Evolutionary conservation across 768 basidiomycete species (phyloP), one percentile per base, ranked within the genome.

Genomic region (Phlebiopsis flavidoalba): DNA sequence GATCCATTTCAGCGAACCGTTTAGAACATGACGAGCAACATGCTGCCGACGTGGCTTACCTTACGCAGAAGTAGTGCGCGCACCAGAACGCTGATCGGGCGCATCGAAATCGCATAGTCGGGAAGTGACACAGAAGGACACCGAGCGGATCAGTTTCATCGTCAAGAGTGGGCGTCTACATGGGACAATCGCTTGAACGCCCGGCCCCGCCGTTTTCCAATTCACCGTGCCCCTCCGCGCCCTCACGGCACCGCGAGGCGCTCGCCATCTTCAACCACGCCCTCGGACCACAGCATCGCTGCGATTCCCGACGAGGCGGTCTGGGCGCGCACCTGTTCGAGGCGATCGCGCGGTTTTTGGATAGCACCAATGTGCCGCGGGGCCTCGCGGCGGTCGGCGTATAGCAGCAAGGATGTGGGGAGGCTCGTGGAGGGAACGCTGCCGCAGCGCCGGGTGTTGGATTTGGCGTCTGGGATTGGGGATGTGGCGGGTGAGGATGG

Each of bases 201-300:
- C 93, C 19, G 94, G 91, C 10, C 94, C 94, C 31, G 89, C 96
- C 96, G 98, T 48, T 98, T 98, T 81, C 85, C 89, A 69, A 98
- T 95, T 74, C 26, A 31, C 96, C 8, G 90, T 96, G 0, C 95
- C n/a, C 96, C 7, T 95, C 95, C 5, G 88, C 93, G 0, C 93
- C n/a, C 2, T 85, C 88, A 62, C 88, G 95, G 47, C 95, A 98
- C 74, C 26, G 26, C 26, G 6, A 31, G 26, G 26, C 26, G 26
- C 26, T 95, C 15, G 86, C 90, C 1, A 86, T 96, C 67, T 98
- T 97, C 80, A 84, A 80, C 46, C 72, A 76, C 59, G 24, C 71
- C 79, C n/a, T 78, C 85, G 1, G 86, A 91, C 74, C 82, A 89
- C 14, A 82, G 84, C 2, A 86, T 93, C 65, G 75, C 80, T 3